Base-by-base conservation (phyloP, 768 basidiomycete species). In the Tricholoma hemisulphureum region DNA sequence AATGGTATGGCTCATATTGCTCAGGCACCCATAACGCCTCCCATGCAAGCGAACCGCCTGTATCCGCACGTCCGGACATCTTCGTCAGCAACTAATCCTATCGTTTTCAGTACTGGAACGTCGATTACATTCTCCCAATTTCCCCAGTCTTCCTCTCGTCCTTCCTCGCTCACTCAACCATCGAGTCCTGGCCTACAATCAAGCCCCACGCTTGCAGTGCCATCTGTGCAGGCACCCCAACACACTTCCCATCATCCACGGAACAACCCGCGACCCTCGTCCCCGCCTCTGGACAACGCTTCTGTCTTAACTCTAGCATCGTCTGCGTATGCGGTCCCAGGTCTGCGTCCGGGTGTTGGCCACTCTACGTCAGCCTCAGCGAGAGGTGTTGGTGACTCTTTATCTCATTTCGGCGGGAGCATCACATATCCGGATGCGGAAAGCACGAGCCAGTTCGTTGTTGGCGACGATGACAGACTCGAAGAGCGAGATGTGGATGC, bases 221-320 rank as follows among this genome's bases (percentile, higher is more conserved):
- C 67, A 18, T 62, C 77, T 39, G 78, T 89, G 16, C 92, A 95
- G 67, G 92, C 93, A 8, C 96, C 95, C 0, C 80, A 89, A 32
- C 93, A 96, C 69, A 93, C 94, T 0, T 76, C 83, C n/a, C 93
- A 93, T 54, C 94, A 98, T 73, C 95, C 96, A 9, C 85, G 94
- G 46, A 93, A 97, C 71, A 99, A 99, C 67, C 96, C 96, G 1
- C 86, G 91, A 21, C 96, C 97, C 21, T 89, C 89, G 14, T 92
- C 92, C 6, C 89, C 93, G 20, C 95, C 96, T 1, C 77, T 85
- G 45, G 94, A 95, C 67, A 95, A 98, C 67, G 96, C 96, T 2
- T 95, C 92, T 2, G 77, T 95, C 55, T 79, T 98, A 46, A 99
- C 96, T 0, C 83, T 99, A 10, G 96, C 96, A 11, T 95, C 93